phyloP scores from a whole-genome alignment of 148 eudicot genomes.

The Amaranthus hypochondriacus region DNA sequence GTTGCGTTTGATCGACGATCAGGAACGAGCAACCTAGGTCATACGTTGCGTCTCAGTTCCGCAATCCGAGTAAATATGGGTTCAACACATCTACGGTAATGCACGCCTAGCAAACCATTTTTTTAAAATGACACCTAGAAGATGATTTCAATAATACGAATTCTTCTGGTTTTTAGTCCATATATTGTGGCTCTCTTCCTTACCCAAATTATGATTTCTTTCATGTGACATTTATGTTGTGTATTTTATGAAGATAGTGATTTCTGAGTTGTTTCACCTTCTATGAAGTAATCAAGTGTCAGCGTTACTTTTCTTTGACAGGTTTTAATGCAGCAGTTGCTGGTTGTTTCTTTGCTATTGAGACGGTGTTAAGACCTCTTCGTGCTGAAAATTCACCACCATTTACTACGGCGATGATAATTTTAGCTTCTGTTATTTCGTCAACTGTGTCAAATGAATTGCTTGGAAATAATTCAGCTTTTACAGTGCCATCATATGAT shows the following conservation, averaged over 20 bases:
- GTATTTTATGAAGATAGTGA: neutral
- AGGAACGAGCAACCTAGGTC: too few relatives aligned
- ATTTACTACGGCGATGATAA: constrained; percentile 96
- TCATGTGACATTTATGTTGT: neutral
- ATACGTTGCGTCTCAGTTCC: too few relatives aligned
- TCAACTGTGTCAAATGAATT: constrained; percentile 89
- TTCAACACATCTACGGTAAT: too few relatives aligned
- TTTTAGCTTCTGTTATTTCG: constrained; percentile 89
- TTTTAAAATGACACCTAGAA: neutral
- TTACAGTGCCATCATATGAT: constrained; percentile 94
- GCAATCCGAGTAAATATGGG: too few relatives aligned
- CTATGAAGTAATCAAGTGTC: constrained; percentile 1
- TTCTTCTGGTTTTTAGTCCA: neutral
- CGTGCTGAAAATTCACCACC: constrained; percentile 97
- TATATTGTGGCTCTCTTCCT: neutral
- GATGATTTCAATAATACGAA: neutral
- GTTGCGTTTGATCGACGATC: too few relatives aligned
- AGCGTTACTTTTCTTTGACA: constrained; percentile 22
- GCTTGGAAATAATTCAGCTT: constrained; percentile 86
- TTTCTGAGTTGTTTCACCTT: neutral
- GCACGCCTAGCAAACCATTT: too few relatives aligned
- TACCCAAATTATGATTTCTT: neutral
- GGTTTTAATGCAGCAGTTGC: constrained; percentile 98
- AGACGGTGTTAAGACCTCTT: constrained; percentile 87
- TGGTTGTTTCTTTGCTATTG: constrained; percentile 97